These are phyloP conservation scores for Russula ochroleuca DNA, from an alignment of 768 basidiomycete genomes.

Conservation along the genomic window DNA sequence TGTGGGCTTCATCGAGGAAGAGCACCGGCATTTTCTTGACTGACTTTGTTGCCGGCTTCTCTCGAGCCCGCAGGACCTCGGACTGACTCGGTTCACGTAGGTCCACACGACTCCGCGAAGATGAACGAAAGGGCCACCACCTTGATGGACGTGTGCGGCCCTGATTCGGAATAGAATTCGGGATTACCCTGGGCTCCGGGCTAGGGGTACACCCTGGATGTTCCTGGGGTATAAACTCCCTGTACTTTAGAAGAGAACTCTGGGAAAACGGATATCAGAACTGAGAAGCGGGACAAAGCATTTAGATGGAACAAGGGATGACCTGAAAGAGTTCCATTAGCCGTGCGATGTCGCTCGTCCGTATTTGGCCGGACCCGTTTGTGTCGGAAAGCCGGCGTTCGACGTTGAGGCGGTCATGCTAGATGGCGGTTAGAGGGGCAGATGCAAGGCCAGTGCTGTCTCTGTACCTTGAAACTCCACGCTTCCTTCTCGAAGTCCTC, in stretches of 20 bases:
- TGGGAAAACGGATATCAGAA: conserved; percentile 20
- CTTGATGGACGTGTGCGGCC: conserved; percentile 12
- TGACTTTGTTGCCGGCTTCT: conserved; percentile 36
- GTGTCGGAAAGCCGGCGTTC: conserved; percentile 56
- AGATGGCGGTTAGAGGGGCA: conserved; percentile 15
- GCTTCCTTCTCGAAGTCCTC: conserved; percentile 71
- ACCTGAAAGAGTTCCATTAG: conserved; percentile 85
- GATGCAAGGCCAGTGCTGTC: neutral
- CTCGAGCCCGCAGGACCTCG: conserved; percentile 32
- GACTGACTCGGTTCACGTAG: conserved; percentile 13
- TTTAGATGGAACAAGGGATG: conserved; percentile 1
- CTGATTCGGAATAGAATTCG: conserved; percentile 16
- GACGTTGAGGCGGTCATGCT: conserved; percentile 76
- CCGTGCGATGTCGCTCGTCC: conserved; percentile 74
- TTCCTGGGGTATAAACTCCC: conserved; percentile 31
- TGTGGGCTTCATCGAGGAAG: conserved; percentile 85
- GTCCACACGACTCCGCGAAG: conserved; percentile 12
- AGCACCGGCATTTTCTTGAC: conserved; percentile 74
- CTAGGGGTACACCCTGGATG: conserved; percentile 6
- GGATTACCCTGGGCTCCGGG: conserved; percentile 4
- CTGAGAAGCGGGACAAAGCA: neutral
- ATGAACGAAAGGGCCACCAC: conserved; percentile 24
- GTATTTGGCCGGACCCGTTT: conserved; percentile 45
- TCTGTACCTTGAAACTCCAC: conserved; percentile 69
- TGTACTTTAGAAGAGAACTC: conserved; percentile 34